phyloP scores from a whole-genome alignment of 225 moss, liverwort and hornwort genomes.

The Physcomitrellopsis africana region DNA sequence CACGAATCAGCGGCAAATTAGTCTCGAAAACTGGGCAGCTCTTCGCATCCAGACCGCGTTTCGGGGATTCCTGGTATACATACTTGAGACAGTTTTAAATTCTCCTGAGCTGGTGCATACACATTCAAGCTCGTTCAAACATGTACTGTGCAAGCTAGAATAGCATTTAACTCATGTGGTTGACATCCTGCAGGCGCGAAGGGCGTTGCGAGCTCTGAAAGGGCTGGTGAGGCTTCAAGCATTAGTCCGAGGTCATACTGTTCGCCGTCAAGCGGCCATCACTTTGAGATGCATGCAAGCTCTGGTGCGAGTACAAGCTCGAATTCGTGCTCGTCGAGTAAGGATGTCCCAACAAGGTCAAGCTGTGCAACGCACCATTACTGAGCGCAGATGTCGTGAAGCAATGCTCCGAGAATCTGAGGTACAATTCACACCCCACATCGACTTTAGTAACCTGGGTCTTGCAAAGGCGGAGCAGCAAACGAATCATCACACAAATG shows the following conservation, averaged over 20 bases:
- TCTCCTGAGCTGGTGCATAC: no score
- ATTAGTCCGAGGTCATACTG: constrained; percentile 72
- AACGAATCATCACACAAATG: no score
- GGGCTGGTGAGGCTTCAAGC: constrained; percentile 76
- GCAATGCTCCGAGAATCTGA: constrained; percentile 63
- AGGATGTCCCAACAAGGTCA: constrained; percentile 71
- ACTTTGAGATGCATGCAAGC: constrained; percentile 85
- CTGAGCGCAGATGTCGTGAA: constrained; percentile 54
- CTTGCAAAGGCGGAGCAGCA: neutral
- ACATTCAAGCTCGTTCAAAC: no score
- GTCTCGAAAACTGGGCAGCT: constrained; percentile 48
- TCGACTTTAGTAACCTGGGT: neutral
- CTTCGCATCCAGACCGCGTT: constrained; percentile 76
- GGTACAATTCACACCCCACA: constrained; percentile 24
- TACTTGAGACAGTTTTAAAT: neutral
- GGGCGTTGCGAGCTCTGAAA: constrained; percentile 72
- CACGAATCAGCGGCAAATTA: constrained; percentile 37
- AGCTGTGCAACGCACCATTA: constrained; percentile 70
- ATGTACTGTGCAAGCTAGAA: no score
- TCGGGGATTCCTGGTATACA: constrained; percentile 67
- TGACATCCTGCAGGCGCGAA: constrained; percentile 53
- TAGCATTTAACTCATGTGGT: no score
- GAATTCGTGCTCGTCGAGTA: constrained; percentile 76
- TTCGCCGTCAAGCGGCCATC: constrained; percentile 76
- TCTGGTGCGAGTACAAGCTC: constrained; percentile 73